Conservation (phyloP, 2,329 filamentous ascomycete genomes). For the Pseudogymnoascus sp. region DNA sequence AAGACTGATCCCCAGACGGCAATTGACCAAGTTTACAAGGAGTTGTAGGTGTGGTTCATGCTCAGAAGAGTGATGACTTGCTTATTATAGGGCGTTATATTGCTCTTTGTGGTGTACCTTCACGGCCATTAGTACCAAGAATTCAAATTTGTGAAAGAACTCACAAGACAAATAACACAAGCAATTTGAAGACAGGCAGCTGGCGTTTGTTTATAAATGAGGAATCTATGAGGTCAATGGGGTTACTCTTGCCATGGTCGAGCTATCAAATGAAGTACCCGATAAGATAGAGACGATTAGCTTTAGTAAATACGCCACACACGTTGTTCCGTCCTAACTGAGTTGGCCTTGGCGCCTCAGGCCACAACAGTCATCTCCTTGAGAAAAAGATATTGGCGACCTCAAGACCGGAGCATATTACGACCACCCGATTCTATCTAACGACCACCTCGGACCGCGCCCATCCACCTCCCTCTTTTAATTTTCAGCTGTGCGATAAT, state of each 20-base stretch:
- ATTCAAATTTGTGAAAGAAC: neutral
- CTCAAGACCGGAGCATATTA: slow-evolving; percentile 5
- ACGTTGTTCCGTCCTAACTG: neutral
- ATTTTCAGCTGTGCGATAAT: slow-evolving; percentile 15
- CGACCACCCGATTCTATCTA: slow-evolving; percentile 1
- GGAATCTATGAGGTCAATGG: slow-evolving; percentile 4
- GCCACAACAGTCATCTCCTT: slow-evolving; percentile 6
- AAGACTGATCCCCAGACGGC: neutral
- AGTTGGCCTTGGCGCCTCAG: neutral
- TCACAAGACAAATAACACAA: neutral
- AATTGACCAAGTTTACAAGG: neutral
- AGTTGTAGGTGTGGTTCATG: neutral
- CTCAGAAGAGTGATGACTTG: neutral
- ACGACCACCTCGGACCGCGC: slow-evolving; percentile 3
- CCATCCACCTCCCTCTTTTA: slow-evolving; percentile 6
- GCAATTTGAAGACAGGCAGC: neutral
- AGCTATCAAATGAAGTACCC: slow-evolving; percentile 3
- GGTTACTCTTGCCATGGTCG: neutral
- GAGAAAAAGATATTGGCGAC: slow-evolving; percentile 10
- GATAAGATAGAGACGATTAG: slow-evolving; percentile 6
- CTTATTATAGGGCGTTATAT: neutral
- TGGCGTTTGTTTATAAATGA: slow-evolving; percentile 5
- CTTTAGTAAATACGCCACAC: neutral
- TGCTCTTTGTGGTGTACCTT: neutral
- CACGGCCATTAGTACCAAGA: neutral